Base-by-base conservation (phyloP, 306 rosid species). In the Mimosa bimucronata region DNA sequence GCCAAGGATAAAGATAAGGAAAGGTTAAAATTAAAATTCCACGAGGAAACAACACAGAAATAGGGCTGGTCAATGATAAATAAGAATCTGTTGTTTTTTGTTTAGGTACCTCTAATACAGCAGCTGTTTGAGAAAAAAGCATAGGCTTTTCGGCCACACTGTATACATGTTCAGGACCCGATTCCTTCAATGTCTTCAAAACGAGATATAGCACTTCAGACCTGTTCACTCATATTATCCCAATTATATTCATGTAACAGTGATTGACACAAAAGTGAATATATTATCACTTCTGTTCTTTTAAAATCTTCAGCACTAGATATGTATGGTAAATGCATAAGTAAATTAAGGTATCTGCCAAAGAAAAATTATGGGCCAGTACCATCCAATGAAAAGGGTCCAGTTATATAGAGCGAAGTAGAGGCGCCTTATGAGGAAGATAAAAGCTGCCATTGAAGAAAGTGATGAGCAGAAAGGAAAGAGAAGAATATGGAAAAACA, bases 361-460 rank as follows among this genome's bases (percentile, higher is more conserved):
- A 55, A 58, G 16, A 58, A 29, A 23, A 58, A 23, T 25, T 0
- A 58, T 14, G 48, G 9, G 71, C 16, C 6, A 14, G 30, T 76
- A 94, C 98, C 98, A 92, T 83, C 97, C 97, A n/a, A 82, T 7
- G 84, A 88, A 89, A 79, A 92, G 86, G 30, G 87, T 76, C 91
- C 91, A 92, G 37, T 94, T 90, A 77, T 92, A 94, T 53, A 89
- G 45, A 28, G 85, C 60, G 79, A 94, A 95, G 73, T 94, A 92
- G 19, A 88, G n/a, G 79, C 97, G 88, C 76, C 87, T 66, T 52
- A 84, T 38, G 41, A 79, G 55, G 0, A 93, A 90, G 52, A 79
- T 18, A 26, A 64, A 66, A 23, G 75, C 86, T 74, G 91, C 94
- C 97, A 91, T 91, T 81, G 91, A 38, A 26, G 34, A 60, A 60